Evolutionary conservation across 768 basidiomycete genomes (phyloP).

Genomic region (Lanmaoa rubissima): DNA sequence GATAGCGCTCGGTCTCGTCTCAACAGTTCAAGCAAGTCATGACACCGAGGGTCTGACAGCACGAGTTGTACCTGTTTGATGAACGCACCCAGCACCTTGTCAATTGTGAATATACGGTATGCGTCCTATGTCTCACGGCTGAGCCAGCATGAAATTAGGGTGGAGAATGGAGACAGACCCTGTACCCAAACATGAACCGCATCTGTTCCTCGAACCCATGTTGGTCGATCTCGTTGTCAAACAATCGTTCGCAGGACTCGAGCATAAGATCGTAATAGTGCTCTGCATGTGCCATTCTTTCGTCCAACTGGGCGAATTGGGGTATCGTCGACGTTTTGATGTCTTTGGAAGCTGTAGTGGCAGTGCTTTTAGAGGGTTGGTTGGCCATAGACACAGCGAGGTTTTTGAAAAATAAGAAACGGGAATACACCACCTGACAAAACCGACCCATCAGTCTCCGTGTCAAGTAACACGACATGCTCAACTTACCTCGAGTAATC

Average conservation of each 20-base stretch:
- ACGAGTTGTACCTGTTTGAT: slow-evolving; percentile 89
- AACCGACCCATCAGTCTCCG: background rate
- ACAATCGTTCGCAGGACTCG: slow-evolving; percentile 84
- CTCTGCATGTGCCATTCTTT: slow-evolving; percentile 45
- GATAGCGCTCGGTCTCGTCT: slow-evolving; percentile 63
- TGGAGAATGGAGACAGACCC: slow-evolving; percentile 41
- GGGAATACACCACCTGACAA: slow-evolving; percentile 73
- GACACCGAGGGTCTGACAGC: slow-evolving; percentile 65
- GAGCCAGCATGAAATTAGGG: background rate
- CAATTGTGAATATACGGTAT: slow-evolving; percentile 90
- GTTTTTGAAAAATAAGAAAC: slow-evolving; percentile 77
- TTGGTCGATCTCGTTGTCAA: slow-evolving; percentile 91
- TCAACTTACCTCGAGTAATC: slow-evolving; percentile 76
- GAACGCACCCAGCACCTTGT: slow-evolving; percentile 84
- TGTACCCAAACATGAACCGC: slow-evolving; percentile 81
- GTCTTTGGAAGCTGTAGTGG: slow-evolving; percentile 24
- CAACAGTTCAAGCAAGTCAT: slow-evolving; percentile 68
- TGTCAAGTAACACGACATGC: background rate
- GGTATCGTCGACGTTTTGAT: slow-evolving; percentile 30
- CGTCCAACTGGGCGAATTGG: slow-evolving; percentile 30
- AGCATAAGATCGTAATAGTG: slow-evolving; percentile 83
- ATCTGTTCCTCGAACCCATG: slow-evolving; percentile 87
- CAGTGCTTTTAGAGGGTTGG: slow-evolving; percentile 12
- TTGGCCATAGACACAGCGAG: slow-evolving; percentile 50
- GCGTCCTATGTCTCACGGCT: slow-evolving; percentile 48